Evolutionary conservation across 176 grass and related monocot genomes (phyloP).

Genomic region (Avena insularis): DNA sequence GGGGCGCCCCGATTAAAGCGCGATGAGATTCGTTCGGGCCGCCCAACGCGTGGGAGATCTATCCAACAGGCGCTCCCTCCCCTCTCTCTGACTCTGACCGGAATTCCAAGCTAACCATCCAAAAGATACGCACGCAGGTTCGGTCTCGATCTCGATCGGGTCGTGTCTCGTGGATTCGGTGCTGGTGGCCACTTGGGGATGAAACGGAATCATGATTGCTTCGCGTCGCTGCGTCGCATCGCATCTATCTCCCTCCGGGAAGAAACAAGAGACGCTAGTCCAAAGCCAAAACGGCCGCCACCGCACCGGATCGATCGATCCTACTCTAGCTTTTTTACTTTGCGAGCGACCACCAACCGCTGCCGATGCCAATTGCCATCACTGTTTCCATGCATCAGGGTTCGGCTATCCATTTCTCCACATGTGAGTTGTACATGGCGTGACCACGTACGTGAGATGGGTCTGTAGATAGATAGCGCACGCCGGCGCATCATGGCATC

Average conservation of each 20-base stretch:
- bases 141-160: constrained; percentile 26
- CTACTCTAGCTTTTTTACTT: no score
- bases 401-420: background rate
- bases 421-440: constrained; percentile 1
- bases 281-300: background rate
- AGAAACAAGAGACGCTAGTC: constrained; percentile 18
- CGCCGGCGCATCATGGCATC: constrained; percentile 1
- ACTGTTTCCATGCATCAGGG: background rate
- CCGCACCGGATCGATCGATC: background rate
- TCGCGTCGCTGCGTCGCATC: constrained; percentile 17
- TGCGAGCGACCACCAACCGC: constrained; percentile 11
- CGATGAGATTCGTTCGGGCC: no score
- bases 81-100: background rate
- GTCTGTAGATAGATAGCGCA: background rate
- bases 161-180: constrained; percentile 37
- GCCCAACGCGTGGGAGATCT: no score
- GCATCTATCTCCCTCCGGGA: constrained; percentile 27
- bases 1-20: no score
- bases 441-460: background rate
- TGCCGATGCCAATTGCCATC: background rate
- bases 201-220: background rate
- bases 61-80: background rate
- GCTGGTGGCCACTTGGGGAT: background rate
- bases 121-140: background rate
- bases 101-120: background rate